Conservation (phyloP, 192 early-diverging fungal genomes). For the Coemansia asiatica region DNA sequence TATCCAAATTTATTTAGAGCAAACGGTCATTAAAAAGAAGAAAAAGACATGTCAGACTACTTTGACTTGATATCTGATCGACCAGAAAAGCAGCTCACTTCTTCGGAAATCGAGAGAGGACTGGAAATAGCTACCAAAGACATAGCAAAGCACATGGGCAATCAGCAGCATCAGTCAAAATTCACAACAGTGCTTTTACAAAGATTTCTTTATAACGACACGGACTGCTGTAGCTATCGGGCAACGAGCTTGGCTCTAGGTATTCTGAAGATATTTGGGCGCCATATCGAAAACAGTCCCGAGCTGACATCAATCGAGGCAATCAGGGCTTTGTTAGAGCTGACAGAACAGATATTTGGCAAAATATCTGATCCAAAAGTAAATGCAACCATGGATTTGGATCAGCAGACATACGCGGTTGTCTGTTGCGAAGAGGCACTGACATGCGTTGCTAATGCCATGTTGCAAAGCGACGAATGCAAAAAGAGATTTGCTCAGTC, state of each 20-base stretch:
- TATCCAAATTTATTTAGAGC: background rate
- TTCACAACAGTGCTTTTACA: slow-evolving; percentile 13
- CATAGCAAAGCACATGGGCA: background rate
- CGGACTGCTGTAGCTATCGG: slow-evolving; percentile 22
- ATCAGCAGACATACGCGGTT: background rate
- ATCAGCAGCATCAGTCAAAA: background rate
- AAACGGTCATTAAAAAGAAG: no score
- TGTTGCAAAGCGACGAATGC: slow-evolving; percentile 34
- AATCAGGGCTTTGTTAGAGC: slow-evolving; percentile 17
- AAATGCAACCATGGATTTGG: background rate
- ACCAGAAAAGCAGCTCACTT: background rate
- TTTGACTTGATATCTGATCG: slow-evolving; percentile 21
- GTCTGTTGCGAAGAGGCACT: slow-evolving; percentile 38
- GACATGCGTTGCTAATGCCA: slow-evolving; percentile 49
- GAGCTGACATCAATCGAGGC: slow-evolving; percentile 24
- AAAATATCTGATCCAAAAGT: background rate
- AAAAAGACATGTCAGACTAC: slow-evolving; percentile 20
- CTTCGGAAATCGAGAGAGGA: slow-evolving; percentile 21
- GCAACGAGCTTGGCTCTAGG: slow-evolving; percentile 29
- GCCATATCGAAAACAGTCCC: slow-evolving; percentile 14
- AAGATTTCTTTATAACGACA: slow-evolving; percentile 36
- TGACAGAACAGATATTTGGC: slow-evolving; percentile 9
- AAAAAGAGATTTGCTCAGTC: slow-evolving; percentile 11
- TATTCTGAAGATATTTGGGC: slow-evolving; percentile 36
- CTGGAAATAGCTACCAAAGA: slow-evolving; percentile 18